These are phyloP conservation scores for Corymbia maculata DNA, from an alignment of 345 rosid genomes.

Conservation along the genomic window DNA sequence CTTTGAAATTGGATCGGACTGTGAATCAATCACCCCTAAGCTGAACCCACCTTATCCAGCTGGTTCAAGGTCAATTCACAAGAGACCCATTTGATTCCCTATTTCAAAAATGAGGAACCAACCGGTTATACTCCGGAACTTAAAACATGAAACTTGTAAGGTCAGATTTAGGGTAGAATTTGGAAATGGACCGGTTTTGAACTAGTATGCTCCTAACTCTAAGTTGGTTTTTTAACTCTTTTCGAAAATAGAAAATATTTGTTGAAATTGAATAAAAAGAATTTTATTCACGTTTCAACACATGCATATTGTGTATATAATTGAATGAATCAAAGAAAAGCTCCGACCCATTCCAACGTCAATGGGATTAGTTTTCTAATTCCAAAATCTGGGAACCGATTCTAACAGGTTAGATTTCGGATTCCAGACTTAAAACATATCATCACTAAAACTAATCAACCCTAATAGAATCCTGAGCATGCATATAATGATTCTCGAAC, in stretches of 20 bases:
- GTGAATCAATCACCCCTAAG: no score
- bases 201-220: not conserved
- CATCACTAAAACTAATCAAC: accelerated
- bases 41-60: accelerated
- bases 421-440: not conserved
- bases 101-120: not conserved
- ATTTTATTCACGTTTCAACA: no score
- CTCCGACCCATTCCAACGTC: accelerated
- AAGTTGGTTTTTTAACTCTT: not conserved
- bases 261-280: not conserved
- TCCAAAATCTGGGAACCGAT: not conserved
- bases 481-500: not conserved
- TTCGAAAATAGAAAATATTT: not conserved
- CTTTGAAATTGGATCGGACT: no score
- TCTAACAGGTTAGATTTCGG: not conserved
- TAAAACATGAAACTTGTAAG: not conserved
- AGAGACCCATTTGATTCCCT: not conserved
- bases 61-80: not conserved
- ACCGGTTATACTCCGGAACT: accelerated
- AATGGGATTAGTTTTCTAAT: not conserved
- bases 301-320: not conserved
- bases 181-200: not conserved
- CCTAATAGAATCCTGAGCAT: not conserved
- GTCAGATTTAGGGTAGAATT: not conserved
- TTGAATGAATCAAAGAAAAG: not conserved